Conservation (phyloP, 208 protist genomes). For the Wallacemonas rigidus region DNA sequence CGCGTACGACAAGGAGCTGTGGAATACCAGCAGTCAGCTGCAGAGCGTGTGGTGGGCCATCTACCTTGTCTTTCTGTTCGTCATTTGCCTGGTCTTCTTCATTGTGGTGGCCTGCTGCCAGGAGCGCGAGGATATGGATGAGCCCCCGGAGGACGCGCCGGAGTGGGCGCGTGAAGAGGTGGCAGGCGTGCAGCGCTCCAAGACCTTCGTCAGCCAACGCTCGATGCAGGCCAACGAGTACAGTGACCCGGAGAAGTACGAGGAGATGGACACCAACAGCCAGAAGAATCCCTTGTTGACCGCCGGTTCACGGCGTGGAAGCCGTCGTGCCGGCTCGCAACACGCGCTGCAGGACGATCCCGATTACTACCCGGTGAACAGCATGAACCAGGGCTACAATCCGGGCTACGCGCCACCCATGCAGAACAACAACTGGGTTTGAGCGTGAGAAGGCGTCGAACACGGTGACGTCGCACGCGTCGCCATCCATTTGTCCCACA, state of each 20-base stretch:
- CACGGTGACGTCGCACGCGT: too few relatives aligned
- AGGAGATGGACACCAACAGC: constrained; percentile 9
- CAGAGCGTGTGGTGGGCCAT: constrained; percentile 41
- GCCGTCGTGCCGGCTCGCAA: neutral
- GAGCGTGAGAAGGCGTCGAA: neutral
- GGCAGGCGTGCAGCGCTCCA: constrained; percentile 18
- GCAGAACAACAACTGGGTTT: constrained; percentile 19
- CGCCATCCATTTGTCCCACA: too few relatives aligned
- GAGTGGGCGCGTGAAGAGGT: constrained; percentile 45
- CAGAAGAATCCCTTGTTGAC: constrained; percentile 5
- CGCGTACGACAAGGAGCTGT: constrained; percentile 22
- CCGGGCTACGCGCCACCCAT: constrained; percentile 9
- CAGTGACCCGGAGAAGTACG: constrained; percentile 13
- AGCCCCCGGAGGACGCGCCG: constrained; percentile 51
- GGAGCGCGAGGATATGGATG: constrained; percentile 53
- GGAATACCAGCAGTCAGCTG: constrained; percentile 19
- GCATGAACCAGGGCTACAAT: constrained; percentile 9
- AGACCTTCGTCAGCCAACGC: constrained; percentile 38
- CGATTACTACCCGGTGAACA: constrained; percentile 17
- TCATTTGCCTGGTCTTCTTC: constrained; percentile 31
- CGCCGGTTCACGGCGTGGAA: constrained; percentile 3
- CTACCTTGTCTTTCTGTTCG: constrained; percentile 32
- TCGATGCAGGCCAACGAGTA: constrained; percentile 24
- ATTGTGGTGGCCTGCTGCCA: constrained; percentile 34
- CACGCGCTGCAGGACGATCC: neutral